Percentiles rank a stretch among this genome's conserved stretches.
Evolutionary conservation across 164 flowering plant species (phyloP).

Genomic region (Chloranthus sessilifolius): DNA sequence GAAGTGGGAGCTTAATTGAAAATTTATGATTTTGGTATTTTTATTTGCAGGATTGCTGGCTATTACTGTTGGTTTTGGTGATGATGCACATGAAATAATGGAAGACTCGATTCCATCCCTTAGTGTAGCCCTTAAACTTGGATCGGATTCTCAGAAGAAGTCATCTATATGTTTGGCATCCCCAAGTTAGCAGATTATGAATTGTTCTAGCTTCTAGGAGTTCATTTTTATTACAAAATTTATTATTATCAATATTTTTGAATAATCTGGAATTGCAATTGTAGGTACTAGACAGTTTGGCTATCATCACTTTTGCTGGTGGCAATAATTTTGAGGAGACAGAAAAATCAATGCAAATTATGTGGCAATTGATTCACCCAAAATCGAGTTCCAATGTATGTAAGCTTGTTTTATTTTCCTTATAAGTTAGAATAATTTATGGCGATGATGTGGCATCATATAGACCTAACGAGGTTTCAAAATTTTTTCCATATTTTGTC

Average conservation of each 20-base stretch:
- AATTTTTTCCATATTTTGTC: too few species aligned
- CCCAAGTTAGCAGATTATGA: background rate
- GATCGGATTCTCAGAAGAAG: constrained; percentile 42
- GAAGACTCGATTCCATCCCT: constrained; percentile 55
- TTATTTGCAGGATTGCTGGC: constrained; percentile 58
- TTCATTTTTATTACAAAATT: too few species aligned
- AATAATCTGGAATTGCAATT: background rate
- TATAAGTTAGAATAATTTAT: background rate
- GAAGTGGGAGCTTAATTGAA: too few species aligned
- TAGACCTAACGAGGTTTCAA: background rate
- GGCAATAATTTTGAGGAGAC: constrained; percentile 58
- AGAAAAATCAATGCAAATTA: constrained; percentile 63
- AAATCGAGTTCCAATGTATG: constrained; percentile 75
- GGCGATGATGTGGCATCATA: background rate
- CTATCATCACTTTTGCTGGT: constrained; percentile 76
- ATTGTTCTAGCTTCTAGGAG: too few species aligned
- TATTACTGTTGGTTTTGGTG: constrained; percentile 64
- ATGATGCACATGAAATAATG: constrained; percentile 60
- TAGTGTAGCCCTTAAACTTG: constrained; percentile 59
- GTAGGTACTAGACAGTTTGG: constrained; percentile 75
- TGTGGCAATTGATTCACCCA: constrained; percentile 80
- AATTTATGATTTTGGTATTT: background rate
- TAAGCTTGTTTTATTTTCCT: background rate
- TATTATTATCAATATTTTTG: too few species aligned
- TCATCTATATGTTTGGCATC: constrained; percentile 35